Percentiles rank a stretch among this genome's conserved stretches.
These are phyloP conservation scores for Spathaspora passalidarum DNA, from an alignment of 805 yeast species.

Conservation along the genomic window DNA sequence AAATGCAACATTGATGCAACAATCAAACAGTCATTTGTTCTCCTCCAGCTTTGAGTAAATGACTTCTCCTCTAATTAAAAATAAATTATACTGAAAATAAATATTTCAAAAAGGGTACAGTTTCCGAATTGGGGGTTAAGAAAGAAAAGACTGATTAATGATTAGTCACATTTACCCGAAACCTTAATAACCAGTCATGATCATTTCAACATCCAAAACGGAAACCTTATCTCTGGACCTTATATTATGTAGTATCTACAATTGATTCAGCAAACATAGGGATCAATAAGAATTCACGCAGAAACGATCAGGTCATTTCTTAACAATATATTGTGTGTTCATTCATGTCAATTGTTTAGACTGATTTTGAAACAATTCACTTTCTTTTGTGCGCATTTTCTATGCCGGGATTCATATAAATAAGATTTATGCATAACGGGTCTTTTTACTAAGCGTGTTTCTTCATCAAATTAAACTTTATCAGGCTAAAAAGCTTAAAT, in stretches of 20 bases:
- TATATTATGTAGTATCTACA: not conserved
- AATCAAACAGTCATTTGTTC: not conserved
- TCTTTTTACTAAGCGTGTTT: not conserved
- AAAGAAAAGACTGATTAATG: not conserved
- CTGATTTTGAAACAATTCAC: not conserved
- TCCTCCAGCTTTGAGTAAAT: not conserved
- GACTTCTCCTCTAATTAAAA: not conserved
- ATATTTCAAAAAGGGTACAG: not conserved
- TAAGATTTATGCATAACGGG: not conserved
- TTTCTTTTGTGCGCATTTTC: not conserved
- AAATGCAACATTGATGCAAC: no score
- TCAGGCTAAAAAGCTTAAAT: not conserved
- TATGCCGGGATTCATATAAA: not conserved
- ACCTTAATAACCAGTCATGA: not conserved
- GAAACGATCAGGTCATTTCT: not conserved
- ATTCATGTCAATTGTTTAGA: not conserved
- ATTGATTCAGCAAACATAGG: not conserved
- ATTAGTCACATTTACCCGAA: not conserved
- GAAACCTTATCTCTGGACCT: no score
- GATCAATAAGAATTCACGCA: not conserved
- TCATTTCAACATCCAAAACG: no score
- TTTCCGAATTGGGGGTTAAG: not conserved
- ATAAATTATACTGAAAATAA: not conserved
- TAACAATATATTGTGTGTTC: not conserved
- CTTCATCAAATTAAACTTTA: not conserved